Base-by-base conservation (phyloP, 345 rosid species). In the Populus alba region DNA sequence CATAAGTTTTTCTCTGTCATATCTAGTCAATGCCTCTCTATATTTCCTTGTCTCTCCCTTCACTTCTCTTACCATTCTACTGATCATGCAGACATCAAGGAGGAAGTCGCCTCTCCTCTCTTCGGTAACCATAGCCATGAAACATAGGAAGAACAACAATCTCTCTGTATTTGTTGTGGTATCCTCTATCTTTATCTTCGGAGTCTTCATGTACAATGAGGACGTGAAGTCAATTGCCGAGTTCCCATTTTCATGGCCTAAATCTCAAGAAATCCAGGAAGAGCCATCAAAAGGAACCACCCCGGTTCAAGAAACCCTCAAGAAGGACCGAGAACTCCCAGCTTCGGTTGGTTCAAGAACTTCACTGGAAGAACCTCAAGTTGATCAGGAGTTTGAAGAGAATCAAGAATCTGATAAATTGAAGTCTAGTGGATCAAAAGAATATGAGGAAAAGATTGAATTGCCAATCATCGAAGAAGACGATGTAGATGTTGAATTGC, bases 241-340 rank as follows among this genome's bases (percentile, higher is more conserved):
- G 66, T 93, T 92, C 25, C 97, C 99, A 45, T 93, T 95, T 83
- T 93, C 98, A 0, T 79, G 85, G 84, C 87, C 82, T 0, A 91
- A 71, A 61, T 75, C 81, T 61, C 83, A 76, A 80, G 89, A 89
- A 66, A 29, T 82, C 37, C 90, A 76, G 59, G 87, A 87, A 41
- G 83, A 81, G 22, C 70, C 41, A 16, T 45, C 41, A 3, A 49
- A 22, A 43, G 57, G 74, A 74, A 57, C 41, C 20, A 79, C 27
- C 82, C 81, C 78, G 17, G 77, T 82, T 80, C 88, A 84, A 82
- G 92, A 88, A 71, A 27, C 84, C 23, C 15, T 68, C 80, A 77
- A 84, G 79, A 88, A 61, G 33, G 65, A 61, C 29, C 41, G 72
- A 33, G 83, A 77, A 73, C 29, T 29, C 43, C 65, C 62, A 20